These are phyloP conservation scores for Nakataea oryzae DNA, from an alignment of 2,329 filamentous ascomycete species.

Conservation along the genomic window DNA sequence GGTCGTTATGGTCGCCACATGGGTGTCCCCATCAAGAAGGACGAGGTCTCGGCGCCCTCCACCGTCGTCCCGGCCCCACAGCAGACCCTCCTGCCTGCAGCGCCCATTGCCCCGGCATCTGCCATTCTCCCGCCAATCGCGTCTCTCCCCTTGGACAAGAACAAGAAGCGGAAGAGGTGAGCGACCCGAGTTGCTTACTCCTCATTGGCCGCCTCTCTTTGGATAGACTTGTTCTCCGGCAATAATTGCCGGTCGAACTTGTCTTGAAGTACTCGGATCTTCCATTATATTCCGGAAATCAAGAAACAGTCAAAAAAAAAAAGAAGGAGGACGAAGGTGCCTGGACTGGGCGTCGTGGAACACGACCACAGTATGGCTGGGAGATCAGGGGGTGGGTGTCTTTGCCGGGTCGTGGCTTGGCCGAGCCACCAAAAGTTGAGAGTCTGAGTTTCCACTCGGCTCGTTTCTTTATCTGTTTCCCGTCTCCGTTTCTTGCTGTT, in stretches of 20 bases:
- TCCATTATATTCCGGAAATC: neutral
- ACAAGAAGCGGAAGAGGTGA: conserved; percentile 52
- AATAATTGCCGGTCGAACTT: neutral
- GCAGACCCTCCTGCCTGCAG: conserved; percentile 28
- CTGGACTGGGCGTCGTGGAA: neutral
- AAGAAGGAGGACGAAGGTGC: neutral
- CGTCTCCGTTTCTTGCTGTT: neutral
- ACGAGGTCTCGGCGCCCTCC: conserved; percentile 28
- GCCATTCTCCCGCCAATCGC: conserved; percentile 8
- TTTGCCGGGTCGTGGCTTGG: neutral
- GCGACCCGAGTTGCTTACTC: neutral
- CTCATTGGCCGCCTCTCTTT: neutral
- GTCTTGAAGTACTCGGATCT: conserved; percentile 2
- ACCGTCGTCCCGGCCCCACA: conserved; percentile 21
- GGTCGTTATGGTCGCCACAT: conserved; percentile 74
- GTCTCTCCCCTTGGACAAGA: conserved; percentile 32
- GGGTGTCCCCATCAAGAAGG: conserved; percentile 54
- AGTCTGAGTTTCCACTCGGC: neutral
- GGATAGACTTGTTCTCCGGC: conserved; percentile 1
- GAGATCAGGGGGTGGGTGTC: neutral
- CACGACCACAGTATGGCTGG: neutral
- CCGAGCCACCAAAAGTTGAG: neutral
- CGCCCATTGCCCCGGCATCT: conserved; percentile 26
- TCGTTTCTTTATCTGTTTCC: neutral
- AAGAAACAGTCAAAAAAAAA: neutral